These are phyloP conservation scores for Eucalyptus rudis DNA, from an alignment of 345 rosid genomes.

Conservation along the genomic window DNA sequence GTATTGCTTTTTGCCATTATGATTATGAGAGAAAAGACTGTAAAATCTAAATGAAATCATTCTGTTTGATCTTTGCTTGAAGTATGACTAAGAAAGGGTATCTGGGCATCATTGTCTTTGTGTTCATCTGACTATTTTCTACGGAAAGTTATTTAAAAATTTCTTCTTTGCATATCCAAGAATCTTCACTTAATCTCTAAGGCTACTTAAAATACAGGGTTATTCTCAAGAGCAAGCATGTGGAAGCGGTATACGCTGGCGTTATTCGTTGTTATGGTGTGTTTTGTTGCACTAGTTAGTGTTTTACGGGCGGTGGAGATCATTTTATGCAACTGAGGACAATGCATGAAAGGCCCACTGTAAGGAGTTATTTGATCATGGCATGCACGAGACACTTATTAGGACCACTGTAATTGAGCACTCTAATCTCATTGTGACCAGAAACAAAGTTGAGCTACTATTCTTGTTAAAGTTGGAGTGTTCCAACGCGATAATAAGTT, in stretches of 20 bases:
- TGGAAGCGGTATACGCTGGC: constrained; percentile 40
- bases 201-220: constrained; percentile 12
- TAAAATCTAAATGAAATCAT: neutral
- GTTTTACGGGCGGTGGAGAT: constrained; percentile 76
- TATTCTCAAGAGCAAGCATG: constrained; percentile 13
- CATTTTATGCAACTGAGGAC: constrained; percentile 71
- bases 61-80: neutral
- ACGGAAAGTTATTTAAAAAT: neutral
- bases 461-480: neutral
- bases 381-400: neutral
- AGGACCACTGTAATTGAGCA: neutral
- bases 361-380: neutral
- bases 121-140: neutral
- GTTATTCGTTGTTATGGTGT: constrained; percentile 28
- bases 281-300: constrained; percentile 41
- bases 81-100: neutral
- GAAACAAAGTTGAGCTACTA: neutral
- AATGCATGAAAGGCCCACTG: constrained; percentile 89
- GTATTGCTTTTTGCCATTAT: neutral
- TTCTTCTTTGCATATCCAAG: neutral
- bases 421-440: neutral
- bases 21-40: neutral
- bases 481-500: neutral
- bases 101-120: neutral
- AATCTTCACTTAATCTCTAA: neutral